Conservation (phyloP, 495 filamentous ascomycete genomes). For the Tuber microsphaerosporum region DNA sequence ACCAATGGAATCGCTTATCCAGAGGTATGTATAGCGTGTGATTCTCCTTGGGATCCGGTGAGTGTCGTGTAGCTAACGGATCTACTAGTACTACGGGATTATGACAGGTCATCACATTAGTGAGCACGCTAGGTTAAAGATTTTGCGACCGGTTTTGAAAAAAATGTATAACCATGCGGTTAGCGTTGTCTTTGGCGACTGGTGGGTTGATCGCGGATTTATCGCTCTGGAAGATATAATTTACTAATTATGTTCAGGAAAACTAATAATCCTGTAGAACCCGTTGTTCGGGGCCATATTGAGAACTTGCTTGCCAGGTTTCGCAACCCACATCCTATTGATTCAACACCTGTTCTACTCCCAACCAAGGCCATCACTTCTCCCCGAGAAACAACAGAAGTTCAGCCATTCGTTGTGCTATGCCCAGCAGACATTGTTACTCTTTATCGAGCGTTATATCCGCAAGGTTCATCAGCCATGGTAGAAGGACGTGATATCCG, state of each 20-base stretch:
- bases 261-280: conserved; percentile 56
- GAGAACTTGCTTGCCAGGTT: conserved; percentile 68
- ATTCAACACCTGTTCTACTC: conserved; percentile 55
- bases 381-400: conserved; percentile 60
- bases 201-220: conserved; percentile 21
- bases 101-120: conserved; percentile 86
- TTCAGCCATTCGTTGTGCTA: conserved; percentile 65
- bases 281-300: conserved; percentile 63
- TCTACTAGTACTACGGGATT: conserved; percentile 64
- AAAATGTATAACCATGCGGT: conserved; percentile 42
- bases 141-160: conserved; percentile 51
- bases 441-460: conserved; percentile 64
- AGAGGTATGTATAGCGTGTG: conserved; percentile 54
- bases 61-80: conserved; percentile 38
- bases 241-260: conserved; percentile 45
- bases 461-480: conserved; percentile 41
- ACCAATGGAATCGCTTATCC: conserved; percentile 79
- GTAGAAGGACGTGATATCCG: conserved; percentile 39
- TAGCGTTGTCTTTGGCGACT: conserved; percentile 34
- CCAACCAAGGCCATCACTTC: conserved; percentile 63
- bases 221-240: conserved; percentile 1
- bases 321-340: conserved; percentile 49
- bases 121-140: conserved; percentile 78
- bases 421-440: conserved; percentile 67
- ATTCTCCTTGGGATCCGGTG: not conserved